phyloP scores from a whole-genome alignment of 2,329 filamentous ascomycete genomes.

The Colletotrichum sp. region DNA sequence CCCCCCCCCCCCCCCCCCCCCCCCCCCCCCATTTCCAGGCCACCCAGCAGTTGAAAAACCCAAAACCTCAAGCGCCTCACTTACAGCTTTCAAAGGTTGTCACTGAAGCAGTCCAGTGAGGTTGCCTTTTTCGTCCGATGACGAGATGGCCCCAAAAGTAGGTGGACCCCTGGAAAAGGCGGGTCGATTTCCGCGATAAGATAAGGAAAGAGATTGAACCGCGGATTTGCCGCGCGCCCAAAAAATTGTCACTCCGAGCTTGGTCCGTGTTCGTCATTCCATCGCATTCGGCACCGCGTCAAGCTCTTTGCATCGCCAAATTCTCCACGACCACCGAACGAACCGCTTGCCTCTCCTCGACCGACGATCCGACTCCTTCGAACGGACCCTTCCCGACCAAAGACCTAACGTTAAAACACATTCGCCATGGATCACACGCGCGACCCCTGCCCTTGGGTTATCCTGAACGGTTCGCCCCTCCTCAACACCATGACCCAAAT shows the following conservation, averaged over 20 bases:
- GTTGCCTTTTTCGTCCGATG: not conserved
- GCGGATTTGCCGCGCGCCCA: not conserved
- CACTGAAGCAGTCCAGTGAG: not conserved
- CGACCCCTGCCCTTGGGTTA: slow-evolving; percentile 96
- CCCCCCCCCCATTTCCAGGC: not conserved
- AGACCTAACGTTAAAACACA: not conserved
- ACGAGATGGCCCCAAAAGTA: not conserved
- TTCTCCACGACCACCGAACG: not conserved
- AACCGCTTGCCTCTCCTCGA: not conserved
- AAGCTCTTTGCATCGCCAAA: not conserved
- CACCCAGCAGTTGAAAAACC: not conserved
- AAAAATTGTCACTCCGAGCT: not conserved
- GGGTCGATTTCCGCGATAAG: not conserved
- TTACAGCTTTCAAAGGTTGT: not conserved
- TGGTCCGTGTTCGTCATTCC: not conserved
- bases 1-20: no score
- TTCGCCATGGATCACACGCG: slow-evolving; percentile 86
- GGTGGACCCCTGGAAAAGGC: not conserved
- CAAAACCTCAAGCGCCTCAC: not conserved
- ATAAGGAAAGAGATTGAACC: not conserved
- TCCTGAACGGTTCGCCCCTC: slow-evolving; percentile 58
- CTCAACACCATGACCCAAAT: not conserved
- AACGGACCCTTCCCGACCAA: not conserved
- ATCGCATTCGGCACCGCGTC: not conserved
- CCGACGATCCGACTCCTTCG: not conserved